Evolutionary conservation across 2,329 filamentous ascomycete species (phyloP), one percentile per base, ranked within the genome.

Genomic region (Pezicula radicicola): DNA sequence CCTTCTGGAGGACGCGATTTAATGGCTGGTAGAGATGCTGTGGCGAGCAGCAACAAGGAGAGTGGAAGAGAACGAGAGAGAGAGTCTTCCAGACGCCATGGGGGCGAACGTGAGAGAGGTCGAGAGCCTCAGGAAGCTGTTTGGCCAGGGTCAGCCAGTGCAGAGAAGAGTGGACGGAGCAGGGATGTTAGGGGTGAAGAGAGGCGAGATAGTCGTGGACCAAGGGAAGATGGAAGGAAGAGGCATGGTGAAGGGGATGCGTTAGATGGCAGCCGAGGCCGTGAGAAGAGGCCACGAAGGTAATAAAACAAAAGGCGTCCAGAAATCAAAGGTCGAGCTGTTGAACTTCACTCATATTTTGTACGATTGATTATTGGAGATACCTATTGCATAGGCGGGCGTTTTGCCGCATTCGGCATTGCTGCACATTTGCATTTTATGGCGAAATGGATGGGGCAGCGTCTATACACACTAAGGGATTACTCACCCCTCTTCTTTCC

Each of bases 211-310:
- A 55, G 49, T 45, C 58, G 61, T 13, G 58, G 55, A 25, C 57
- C 52, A 21, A 60, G 62, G 52, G 60, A 59, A 13, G 57, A 53
- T 37, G 52, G 58, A 35, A 59, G 65, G 44, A 67, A 68, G 57
- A 53, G 66, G 56, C 58, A 61, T 21, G 56, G 57, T 21, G 63
- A 68, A 27, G 65, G 69, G 56, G 41, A 75, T 75, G 74, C 9
- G 72, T 57, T 1, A 60, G 59, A 52, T 75, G 73, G 4, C 74
- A 64, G 30, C 12, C 9, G 55, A 71, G 66, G 47, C 66, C 70
- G 57, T 46, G 60, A 64, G 19, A 67, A 66, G 55, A 59, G 63
- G 52, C 53, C 56, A 10, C 56, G 63, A 39, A 55, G 60, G 33
- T 27, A 28, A 50, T 62, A 55, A 44, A 55, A 16, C 41, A 44